These are phyloP conservation scores for Cryomyces antarcticus DNA, from an alignment of 495 filamentous ascomycete species.

Conservation along the genomic window DNA sequence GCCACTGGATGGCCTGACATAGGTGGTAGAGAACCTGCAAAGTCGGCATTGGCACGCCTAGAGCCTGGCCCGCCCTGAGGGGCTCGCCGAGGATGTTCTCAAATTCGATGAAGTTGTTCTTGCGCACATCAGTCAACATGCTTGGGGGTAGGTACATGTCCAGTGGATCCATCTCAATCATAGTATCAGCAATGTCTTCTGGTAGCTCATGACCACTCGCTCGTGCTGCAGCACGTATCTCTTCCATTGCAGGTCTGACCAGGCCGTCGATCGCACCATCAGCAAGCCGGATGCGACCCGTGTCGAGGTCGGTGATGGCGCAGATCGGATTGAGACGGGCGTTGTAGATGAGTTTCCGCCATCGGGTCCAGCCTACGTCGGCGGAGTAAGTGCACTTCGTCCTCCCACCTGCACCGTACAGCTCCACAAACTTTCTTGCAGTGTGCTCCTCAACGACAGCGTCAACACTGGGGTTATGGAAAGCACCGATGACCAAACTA, in stretches of 20 bases:
- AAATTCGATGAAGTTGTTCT: slow-evolving; percentile 31
- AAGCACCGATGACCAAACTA: slow-evolving; percentile 13
- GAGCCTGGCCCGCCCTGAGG: slow-evolving; percentile 23
- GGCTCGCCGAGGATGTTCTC: slow-evolving; percentile 35
- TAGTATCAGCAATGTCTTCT: slow-evolving; percentile 15
- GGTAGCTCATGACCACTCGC: slow-evolving; percentile 16
- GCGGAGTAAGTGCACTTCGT: slow-evolving; percentile 6
- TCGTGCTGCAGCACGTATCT: slow-evolving; percentile 19
- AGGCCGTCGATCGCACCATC: slow-evolving; percentile 8
- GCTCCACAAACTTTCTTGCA: slow-evolving; percentile 12
- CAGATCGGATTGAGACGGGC: slow-evolving; percentile 15
- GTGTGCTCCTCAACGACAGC: neutral
- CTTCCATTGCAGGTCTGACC: slow-evolving; percentile 21
- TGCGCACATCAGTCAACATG: slow-evolving; percentile 18
- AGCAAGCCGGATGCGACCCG: slow-evolving; percentile 15
- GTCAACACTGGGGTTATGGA: slow-evolving; percentile 7
- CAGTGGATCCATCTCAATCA: slow-evolving; percentile 20
- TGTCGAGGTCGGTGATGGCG: slow-evolving; percentile 28
- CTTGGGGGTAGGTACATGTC: slow-evolving; percentile 24
- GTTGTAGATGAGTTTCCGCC: slow-evolving; percentile 19
- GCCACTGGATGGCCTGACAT: slow-evolving; percentile 19
- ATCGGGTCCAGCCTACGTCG: slow-evolving; percentile 11
- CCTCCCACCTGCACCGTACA: slow-evolving; percentile 15
- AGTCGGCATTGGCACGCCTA: slow-evolving; percentile 26
- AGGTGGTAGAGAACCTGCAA: slow-evolving; percentile 21